Base-by-base conservation (phyloP, 768 basidiomycete species). In the Lactarius vividus region DNA sequence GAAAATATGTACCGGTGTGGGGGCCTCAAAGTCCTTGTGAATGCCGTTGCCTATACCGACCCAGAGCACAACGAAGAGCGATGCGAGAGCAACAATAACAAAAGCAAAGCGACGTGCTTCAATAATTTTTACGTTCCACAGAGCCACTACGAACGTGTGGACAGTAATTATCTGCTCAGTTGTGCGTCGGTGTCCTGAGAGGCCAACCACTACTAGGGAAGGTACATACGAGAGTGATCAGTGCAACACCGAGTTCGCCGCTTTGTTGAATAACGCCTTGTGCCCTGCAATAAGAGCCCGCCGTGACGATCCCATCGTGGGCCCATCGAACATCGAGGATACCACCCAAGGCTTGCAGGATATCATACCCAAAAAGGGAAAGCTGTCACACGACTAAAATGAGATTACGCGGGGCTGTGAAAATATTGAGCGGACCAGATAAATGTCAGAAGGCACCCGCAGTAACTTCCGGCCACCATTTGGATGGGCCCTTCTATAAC, bases 251-350 rank as follows among this genome's bases (percentile, higher is more conserved):
- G 3, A 79, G 75, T 57, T 82, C 80, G 9, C 82, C 80, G 1
- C 80, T 62, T 60, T 80, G 78, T 65, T 80, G 77, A 4, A 81
- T 65, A 49, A 77, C 70, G 28, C 79, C 78, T 71, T 81, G 79
- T 1, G 78, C 73, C 15, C 73, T 73, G 66, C 80, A 81, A 61
- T 73, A 80, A 0, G 55, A 13, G 6, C 78, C 78, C 1, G 64
- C 67, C 28, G 74, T 69, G 3, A 81, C 78, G 23, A 71, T 69
- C 13, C 79, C 79, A 7, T 69, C 61, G 49, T 73, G 63, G 9
- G 79, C 70, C 79, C 80, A 81, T 65, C 72, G 74, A 6, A 78
- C 63, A 63, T 80, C 75, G 68, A 80, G 64, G 16, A 77, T 72
- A 20, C 76, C 75, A 0, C 81, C 81, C 16, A 77, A 35, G 0